Evolutionary conservation across 176 grass and related monocot species (phyloP).

Genomic region (Avena insularis): DNA sequence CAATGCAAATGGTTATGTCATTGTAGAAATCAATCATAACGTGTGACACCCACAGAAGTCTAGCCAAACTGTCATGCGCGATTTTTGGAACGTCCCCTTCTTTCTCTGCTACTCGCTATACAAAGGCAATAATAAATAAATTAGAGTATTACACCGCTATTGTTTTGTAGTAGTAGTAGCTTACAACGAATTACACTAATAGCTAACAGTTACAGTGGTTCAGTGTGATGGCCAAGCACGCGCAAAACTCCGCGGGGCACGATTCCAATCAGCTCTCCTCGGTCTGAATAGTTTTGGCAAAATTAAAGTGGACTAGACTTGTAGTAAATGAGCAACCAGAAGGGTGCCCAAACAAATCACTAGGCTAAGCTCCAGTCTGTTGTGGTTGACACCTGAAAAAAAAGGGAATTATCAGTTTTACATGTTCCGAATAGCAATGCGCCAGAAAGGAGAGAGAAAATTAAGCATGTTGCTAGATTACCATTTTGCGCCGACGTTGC

Average conservation of each 20-base stretch:
- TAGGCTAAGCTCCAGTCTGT: slow-evolving; percentile 50
- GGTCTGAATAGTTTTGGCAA: slow-evolving; percentile 29
- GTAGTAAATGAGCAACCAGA: slow-evolving; percentile 44
- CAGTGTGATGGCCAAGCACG: slow-evolving; percentile 17
- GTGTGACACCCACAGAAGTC: slow-evolving; percentile 12
- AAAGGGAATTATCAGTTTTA: not conserved
- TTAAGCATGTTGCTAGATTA: slow-evolving; percentile 42
- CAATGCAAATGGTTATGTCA: slow-evolving; percentile 8
- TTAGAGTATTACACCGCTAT: slow-evolving; percentile 34
- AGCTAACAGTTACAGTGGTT: slow-evolving; percentile 50
- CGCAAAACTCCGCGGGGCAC: slow-evolving; percentile 28
- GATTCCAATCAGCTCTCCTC: slow-evolving; percentile 23
- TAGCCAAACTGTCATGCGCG: not conserved
- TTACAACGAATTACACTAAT: slow-evolving; percentile 57
- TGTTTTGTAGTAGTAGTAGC: slow-evolving; percentile 29
- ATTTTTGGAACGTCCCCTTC: slow-evolving; percentile 21
- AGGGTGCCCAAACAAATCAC: slow-evolving; percentile 41
- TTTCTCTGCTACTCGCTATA: slow-evolving; percentile 56
- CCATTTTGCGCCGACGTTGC: slow-evolving; percentile 75
- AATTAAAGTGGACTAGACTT: slow-evolving; percentile 43
- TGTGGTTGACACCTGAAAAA: slow-evolving; percentile 53
- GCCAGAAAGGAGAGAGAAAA: not conserved
- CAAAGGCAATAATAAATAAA: slow-evolving; percentile 58
- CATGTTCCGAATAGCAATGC: not conserved
- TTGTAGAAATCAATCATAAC: not conserved